Conservation (phyloP, 176 grass and related monocot species). For the Aegilops tauschii region DNA sequence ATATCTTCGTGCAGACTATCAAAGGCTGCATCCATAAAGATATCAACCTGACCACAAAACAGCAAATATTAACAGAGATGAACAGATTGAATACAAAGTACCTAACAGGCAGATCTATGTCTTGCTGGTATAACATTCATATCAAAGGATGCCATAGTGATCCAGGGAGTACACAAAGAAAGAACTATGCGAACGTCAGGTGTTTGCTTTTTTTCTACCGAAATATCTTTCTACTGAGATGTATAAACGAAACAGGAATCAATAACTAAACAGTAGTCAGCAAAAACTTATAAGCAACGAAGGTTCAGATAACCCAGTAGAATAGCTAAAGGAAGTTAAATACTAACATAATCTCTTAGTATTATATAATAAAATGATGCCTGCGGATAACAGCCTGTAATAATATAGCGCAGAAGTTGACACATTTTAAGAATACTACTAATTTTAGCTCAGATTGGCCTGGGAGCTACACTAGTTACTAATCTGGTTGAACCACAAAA, state of each 20-base stretch:
- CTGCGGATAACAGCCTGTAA: background rate
- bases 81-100: slow-evolving; percentile 17
- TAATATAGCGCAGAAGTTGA: background rate
- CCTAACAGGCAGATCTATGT: slow-evolving; percentile 5
- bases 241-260: background rate
- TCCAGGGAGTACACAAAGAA: background rate
- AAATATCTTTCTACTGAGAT: slow-evolving; percentile 6
- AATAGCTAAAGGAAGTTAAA: background rate
- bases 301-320: background rate
- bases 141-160: background rate
- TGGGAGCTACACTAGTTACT: background rate
- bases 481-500: slow-evolving; percentile 11
- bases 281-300: background rate
- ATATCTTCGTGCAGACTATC: slow-evolving; percentile 81
- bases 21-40: slow-evolving; percentile 90
- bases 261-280: slow-evolving; percentile 8
- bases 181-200: background rate
- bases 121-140: background rate
- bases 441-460: background rate
- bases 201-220: slow-evolving; percentile 3
- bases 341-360: background rate
- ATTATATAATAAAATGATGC: slow-evolving; percentile 1
- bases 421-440: background rate
- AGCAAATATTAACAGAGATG: slow-evolving; percentile 26
- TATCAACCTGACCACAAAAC: slow-evolving; percentile 68